Percentiles rank a stretch among this genome's conserved stretches.
Conservation (phyloP, 345 rosid genomes). For the Anastatica hierochuntica region DNA sequence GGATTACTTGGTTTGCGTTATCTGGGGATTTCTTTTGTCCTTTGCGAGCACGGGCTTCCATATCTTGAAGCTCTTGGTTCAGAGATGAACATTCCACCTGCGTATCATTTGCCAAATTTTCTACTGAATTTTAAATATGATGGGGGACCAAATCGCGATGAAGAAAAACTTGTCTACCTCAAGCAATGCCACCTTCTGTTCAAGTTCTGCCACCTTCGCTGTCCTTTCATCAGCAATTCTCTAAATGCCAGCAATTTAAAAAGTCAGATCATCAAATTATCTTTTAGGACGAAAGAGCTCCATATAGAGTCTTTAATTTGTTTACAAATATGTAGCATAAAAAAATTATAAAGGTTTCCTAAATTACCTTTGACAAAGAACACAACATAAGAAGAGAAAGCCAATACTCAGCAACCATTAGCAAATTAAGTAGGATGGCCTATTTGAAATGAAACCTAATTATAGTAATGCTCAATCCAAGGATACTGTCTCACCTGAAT, state of each 20-base stretch:
- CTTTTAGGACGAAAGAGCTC: not conserved
- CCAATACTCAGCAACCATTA: not conserved
- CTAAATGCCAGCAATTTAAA: constrained; percentile 29
- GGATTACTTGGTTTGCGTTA: constrained; percentile 83
- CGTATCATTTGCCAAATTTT: constrained; percentile 18
- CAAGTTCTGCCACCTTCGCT: constrained; percentile 75
- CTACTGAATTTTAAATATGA: not conserved
- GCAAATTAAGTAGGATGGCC: constrained; percentile 3
- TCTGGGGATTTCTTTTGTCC: constrained; percentile 88
- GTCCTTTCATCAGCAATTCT: constrained; percentile 91
- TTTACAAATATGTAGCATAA: not conserved
- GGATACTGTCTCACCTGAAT: constrained; percentile 57
- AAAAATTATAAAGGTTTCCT: constrained; percentile 4
- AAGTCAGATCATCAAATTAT: constrained; percentile 10
- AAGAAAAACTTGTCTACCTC: constrained; percentile 48
- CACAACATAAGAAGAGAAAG: constrained; percentile 1
- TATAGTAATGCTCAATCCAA: not conserved
- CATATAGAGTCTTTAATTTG: not conserved
- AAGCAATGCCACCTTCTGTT: constrained; percentile 84
- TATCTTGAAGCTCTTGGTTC: constrained; percentile 92
- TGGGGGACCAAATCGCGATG: not conserved
- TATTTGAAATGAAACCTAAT: constrained; percentile 11
- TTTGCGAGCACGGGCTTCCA: constrained; percentile 76
- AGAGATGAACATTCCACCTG: constrained; percentile 83
- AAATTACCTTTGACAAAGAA: not conserved